Conservation (phyloP, 768 basidiomycete species). For the Macrocybe gigantea region DNA sequence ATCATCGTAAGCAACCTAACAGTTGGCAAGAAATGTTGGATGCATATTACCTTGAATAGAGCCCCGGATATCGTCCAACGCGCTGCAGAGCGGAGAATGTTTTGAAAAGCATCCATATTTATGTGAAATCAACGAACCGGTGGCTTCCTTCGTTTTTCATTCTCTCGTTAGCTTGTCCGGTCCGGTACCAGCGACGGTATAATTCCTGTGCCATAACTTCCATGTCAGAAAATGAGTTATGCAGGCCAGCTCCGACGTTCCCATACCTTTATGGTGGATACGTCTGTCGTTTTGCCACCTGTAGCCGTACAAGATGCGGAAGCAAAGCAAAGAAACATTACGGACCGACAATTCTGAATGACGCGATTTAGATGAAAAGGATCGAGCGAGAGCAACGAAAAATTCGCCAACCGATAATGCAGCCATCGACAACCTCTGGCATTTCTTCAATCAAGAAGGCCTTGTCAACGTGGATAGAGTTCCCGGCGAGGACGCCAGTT, state of each 20-base stretch:
- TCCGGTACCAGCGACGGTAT: slow-evolving; percentile 51
- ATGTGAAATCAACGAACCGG: slow-evolving; percentile 35
- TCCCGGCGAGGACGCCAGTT: slow-evolving; percentile 76
- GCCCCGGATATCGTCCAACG: slow-evolving; percentile 73
- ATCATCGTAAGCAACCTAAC: neutral
- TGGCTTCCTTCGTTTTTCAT: slow-evolving; percentile 39
- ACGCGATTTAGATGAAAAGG: neutral
- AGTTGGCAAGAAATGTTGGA: neutral
- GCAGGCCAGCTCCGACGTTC: neutral
- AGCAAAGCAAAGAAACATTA: slow-evolving; percentile 6
- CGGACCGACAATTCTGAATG: slow-evolving; percentile 64
- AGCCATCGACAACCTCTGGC: slow-evolving; percentile 78
- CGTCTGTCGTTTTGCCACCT: slow-evolving; percentile 42
- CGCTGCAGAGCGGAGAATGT: slow-evolving; percentile 35
- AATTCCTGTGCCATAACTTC: neutral
- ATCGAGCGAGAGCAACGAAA: neutral
- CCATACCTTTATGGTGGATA: slow-evolving; percentile 74
- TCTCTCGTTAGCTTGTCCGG: slow-evolving; percentile 62
- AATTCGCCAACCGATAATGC: slow-evolving; percentile 60
- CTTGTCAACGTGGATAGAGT: slow-evolving; percentile 79
- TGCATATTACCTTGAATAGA: slow-evolving; percentile 62
- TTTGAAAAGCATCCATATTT: neutral
- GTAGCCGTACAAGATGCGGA: neutral
- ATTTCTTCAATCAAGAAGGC: slow-evolving; percentile 70
- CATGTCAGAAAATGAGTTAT: no score